These are phyloP conservation scores for Tulasnella sp. DNA, from an alignment of 768 basidiomycete species.

Conservation along the genomic window DNA sequence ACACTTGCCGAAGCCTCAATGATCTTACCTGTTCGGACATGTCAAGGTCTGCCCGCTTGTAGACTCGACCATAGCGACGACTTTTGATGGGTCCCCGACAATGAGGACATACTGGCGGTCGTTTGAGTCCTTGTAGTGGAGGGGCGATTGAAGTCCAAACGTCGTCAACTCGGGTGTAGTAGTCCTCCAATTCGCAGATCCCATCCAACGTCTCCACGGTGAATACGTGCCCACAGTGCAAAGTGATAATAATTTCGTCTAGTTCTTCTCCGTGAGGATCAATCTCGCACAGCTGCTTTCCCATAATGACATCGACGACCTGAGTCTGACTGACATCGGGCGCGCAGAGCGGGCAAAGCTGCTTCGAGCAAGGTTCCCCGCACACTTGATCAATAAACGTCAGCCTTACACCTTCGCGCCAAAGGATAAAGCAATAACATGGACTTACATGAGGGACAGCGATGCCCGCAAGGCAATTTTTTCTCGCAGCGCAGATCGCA, in stretches of 20 bases:
- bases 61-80: slow-evolving; percentile 47
- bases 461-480: slow-evolving; percentile 46
- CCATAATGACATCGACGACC: slow-evolving; percentile 51
- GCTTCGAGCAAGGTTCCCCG: slow-evolving; percentile 47
- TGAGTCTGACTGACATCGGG: slow-evolving; percentile 27
- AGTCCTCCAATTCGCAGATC: slow-evolving; percentile 37
- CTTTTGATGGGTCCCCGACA: slow-evolving; percentile 48
- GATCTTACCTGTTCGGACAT: slow-evolving; percentile 37
- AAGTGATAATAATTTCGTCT: slow-evolving; percentile 47
- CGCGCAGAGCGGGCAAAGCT: slow-evolving; percentile 44
- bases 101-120: slow-evolving; percentile 47
- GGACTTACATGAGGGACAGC: slow-evolving; percentile 50
- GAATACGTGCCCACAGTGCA: slow-evolving; percentile 52
- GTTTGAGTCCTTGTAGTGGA: slow-evolving; percentile 30
- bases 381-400: slow-evolving; percentile 37
- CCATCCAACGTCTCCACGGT: slow-evolving; percentile 65
- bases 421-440: neutral
- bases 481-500: slow-evolving; percentile 45
- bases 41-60: slow-evolving; percentile 52
- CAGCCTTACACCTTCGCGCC: neutral
- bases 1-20: neutral
- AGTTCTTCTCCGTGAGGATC: slow-evolving; percentile 28
- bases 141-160: slow-evolving; percentile 35
- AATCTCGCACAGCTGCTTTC: slow-evolving; percentile 40
- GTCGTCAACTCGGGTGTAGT: slow-evolving; percentile 34